These are phyloP conservation scores for Fistulina hepatica DNA, from an alignment of 1,284 basidiomycete species.

Conservation along the genomic window DNA sequence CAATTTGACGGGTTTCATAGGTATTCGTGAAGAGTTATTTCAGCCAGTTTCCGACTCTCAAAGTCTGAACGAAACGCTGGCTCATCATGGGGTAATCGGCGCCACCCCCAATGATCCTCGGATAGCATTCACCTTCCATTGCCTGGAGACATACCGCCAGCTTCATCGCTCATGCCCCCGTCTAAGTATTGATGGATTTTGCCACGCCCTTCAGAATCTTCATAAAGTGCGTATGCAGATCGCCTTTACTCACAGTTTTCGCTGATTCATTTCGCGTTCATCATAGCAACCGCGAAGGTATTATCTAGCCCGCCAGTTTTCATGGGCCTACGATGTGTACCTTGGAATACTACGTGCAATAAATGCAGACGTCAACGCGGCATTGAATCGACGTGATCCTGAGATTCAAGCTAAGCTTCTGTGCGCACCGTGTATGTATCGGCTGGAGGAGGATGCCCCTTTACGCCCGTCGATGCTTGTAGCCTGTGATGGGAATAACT, in stretches of 20 bases:
- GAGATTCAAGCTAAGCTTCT: slow-evolving; percentile 10
- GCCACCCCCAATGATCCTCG: slow-evolving; percentile 7
- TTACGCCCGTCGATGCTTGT: slow-evolving; percentile 15
- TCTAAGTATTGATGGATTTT: slow-evolving; percentile 9
- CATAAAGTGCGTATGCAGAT: no score
- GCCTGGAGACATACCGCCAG: slow-evolving; percentile 10
- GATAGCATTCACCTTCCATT: slow-evolving; percentile 8
- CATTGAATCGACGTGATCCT: slow-evolving; percentile 3
- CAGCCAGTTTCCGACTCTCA: no score
- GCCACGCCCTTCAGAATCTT: slow-evolving; percentile 8
- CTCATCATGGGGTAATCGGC: slow-evolving; percentile 11
- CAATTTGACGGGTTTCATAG: no score
- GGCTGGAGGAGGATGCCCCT: slow-evolving; percentile 18
- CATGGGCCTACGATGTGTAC: slow-evolving; percentile 11
- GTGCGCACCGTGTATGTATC: slow-evolving; percentile 14
- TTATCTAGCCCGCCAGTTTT: slow-evolving; percentile 2
- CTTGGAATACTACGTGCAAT: slow-evolving; percentile 1
- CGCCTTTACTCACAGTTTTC: no score
- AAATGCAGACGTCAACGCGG: neutral
- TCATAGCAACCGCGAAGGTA: neutral
- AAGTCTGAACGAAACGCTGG: slow-evolving; percentile 11
- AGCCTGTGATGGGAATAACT: slow-evolving; percentile 27
- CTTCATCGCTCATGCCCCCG: slow-evolving; percentile 11
- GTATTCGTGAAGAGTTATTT: no score
- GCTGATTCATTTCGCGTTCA: no score